Percentiles rank a stretch among this genome's conserved stretches.
Evolutionary conservation across 2,329 filamentous ascomycete genomes (phyloP).

Genomic region (Myotisia sp.): DNA sequence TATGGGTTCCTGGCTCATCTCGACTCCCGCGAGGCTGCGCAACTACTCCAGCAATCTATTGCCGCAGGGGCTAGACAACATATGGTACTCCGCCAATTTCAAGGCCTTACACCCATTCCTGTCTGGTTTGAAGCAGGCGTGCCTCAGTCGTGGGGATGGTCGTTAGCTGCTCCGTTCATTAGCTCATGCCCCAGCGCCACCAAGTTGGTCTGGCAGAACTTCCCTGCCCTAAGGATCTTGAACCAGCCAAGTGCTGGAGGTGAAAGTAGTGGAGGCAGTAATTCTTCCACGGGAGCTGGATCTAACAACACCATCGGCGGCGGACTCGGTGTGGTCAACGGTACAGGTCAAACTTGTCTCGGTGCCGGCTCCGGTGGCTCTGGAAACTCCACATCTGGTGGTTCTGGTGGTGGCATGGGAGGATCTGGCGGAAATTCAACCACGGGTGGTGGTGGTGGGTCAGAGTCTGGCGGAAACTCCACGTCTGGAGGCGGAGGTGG

Average conservation of each 20-base stretch:
- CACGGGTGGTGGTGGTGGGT: background rate
- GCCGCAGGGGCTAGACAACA: slow-evolving; percentile 70
- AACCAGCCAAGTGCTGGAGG: slow-evolving; percentile 66
- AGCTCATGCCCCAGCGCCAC: slow-evolving; percentile 63
- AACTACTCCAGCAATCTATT: slow-evolving; percentile 61
- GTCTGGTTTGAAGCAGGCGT: slow-evolving; percentile 70
- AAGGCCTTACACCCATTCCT: slow-evolving; percentile 65
- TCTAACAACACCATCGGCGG: slow-evolving; percentile 45
- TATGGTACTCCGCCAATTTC: slow-evolving; percentile 70
- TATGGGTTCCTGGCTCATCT: slow-evolving; percentile 70
- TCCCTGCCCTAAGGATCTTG: slow-evolving; percentile 54
- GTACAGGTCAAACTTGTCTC: slow-evolving; percentile 15
- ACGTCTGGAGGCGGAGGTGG: background rate
- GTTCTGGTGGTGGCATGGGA: slow-evolving; percentile 44
- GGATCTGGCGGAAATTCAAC: slow-evolving; percentile 28
- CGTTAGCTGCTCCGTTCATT: slow-evolving; percentile 67
- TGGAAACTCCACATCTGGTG: slow-evolving; percentile 31
- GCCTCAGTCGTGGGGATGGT: slow-evolving; percentile 76
- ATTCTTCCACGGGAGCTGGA: slow-evolving; percentile 42
- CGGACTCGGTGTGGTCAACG: slow-evolving; percentile 22
- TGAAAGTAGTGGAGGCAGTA: too few species aligned
- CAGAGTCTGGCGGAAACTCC: slow-evolving; percentile 1
- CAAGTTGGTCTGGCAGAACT: slow-evolving; percentile 71
- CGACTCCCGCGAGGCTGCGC: slow-evolving; percentile 58
- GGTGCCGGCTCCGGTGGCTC: slow-evolving; percentile 37